These are phyloP conservation scores for peach (Prunus persica) DNA, from an alignment of 306 rosid species.

Conservation along the genomic window DNA sequence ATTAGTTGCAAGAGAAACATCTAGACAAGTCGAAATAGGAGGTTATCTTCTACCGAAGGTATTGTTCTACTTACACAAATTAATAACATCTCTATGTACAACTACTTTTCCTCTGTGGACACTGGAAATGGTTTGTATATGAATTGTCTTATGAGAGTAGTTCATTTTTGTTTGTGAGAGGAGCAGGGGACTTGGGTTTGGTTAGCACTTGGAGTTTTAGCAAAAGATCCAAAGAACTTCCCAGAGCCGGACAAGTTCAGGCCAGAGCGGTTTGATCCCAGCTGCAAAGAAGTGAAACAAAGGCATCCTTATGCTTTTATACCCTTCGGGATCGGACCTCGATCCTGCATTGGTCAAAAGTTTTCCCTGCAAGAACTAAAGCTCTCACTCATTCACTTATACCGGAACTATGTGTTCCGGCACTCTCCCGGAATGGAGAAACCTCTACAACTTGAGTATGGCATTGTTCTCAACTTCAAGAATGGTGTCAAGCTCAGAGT, in stretches of 20 bases:
- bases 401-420: constrained; percentile 63
- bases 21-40: constrained; percentile 76
- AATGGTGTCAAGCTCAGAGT: constrained; percentile 74
- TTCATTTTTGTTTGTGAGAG: neutral
- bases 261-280: constrained; percentile 88
- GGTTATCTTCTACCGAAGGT: constrained; percentile 97
- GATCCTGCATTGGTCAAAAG: constrained; percentile 84
- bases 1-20: constrained; percentile 87
- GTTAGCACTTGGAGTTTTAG: constrained; percentile 84
- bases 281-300: constrained; percentile 60
- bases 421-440: constrained; percentile 82
- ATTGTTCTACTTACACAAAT: neutral
- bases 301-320: constrained; percentile 85
- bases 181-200: constrained; percentile 97
- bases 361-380: constrained; percentile 75
- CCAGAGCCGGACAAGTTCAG: constrained; percentile 90
- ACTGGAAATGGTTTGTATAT: neutral
- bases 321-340: constrained; percentile 95
- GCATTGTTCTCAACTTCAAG: constrained; percentile 87
- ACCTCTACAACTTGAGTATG: constrained; percentile 78
- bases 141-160: neutral
- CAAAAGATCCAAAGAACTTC: constrained; percentile 80
- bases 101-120: neutral
- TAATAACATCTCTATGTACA: neutral
- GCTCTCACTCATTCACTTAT: constrained; percentile 78